These are phyloP conservation scores for Neurospora sp. DNA, from an alignment of 495 filamentous ascomycete genomes.

Conservation along the genomic window DNA sequence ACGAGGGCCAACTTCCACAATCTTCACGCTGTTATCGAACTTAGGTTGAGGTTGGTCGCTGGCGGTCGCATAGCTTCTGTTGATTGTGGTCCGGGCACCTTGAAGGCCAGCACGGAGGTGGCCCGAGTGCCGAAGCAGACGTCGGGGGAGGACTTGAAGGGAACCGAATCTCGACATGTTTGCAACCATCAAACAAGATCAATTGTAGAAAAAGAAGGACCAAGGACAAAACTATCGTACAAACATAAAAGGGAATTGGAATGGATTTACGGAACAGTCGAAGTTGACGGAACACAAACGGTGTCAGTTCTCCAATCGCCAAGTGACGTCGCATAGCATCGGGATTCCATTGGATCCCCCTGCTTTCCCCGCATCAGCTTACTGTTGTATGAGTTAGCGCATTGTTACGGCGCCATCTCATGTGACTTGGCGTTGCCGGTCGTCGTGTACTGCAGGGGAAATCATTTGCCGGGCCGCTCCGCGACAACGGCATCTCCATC, in stretches of 20 bases:
- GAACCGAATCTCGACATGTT: conserved; percentile 14
- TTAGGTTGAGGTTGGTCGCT: conserved; percentile 24
- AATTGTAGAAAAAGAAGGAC: background rate
- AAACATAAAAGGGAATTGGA: background rate
- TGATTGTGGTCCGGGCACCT: background rate
- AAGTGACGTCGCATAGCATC: conserved; percentile 20
- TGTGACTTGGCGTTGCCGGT: background rate
- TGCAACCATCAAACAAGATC: background rate
- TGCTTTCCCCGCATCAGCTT: background rate
- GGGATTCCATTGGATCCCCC: conserved; percentile 5
- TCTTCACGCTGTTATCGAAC: conserved; percentile 43
- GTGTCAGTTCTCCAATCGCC: background rate
- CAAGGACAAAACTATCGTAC: background rate
- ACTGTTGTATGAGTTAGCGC: background rate
- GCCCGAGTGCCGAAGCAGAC: background rate
- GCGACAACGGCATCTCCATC: background rate
- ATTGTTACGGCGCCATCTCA: background rate
- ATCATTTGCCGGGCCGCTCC: background rate
- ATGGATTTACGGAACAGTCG: background rate
- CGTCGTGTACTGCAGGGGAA: background rate
- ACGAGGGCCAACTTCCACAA: conserved; percentile 89
- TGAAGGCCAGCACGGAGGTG: background rate
- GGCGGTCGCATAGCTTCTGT: conserved; percentile 26
- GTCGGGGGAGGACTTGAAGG: conserved; percentile 10
- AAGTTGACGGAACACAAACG: background rate